Evolutionary conservation across 441 rosid genomes (phyloP), one percentile per base, ranked within the genome.

Genomic region (Adansonia gregorii): DNA sequence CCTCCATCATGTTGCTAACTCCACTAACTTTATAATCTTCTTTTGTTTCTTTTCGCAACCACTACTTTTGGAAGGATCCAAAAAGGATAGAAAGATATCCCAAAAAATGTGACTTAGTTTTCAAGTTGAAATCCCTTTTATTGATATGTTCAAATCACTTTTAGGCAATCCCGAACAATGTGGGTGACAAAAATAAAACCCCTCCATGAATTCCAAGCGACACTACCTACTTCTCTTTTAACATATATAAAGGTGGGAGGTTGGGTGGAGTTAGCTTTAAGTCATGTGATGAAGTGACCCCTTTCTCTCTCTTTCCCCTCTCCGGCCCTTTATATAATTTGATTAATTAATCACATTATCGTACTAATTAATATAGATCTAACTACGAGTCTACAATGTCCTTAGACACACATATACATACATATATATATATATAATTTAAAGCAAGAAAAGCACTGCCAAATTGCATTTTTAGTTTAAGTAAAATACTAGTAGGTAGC

Each of bases 251-350:
- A 67, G 79, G 71, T 52, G 72, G 71, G 78, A 72, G 35, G 74
- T 83, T 85, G 79, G 84, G 90, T 90, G 90, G 89, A 88, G 87
- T 88, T 88, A 77, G 88, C 94, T 88, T 88, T 90, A 85, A 86
- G 92, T 88, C 90, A 88, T 88, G 89, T 88, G 91, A 88, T 89
- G 90, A 85, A 83, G 84, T 86, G 92, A 80, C 85, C 74, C 80
- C 1, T 76, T 77, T 52, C 77, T 67, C 76, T 59, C 65, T 64
- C 75, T 46, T 54, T 39, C 7, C 22, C 1, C 12, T 14, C 14
- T 35, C 41, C 0, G 41, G 41, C 51, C 12, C 51, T 48, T 12
- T 48, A 19, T 80, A 59, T 56, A 60, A 48, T 48, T 48, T 12
- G 49, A 49, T 68, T 20, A 20, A 72, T 67, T 66, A 67, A 60